Evolutionary conservation across 1,284 basidiomycete genomes (phyloP).

Genomic region (Fereydounia khargensis): DNA sequence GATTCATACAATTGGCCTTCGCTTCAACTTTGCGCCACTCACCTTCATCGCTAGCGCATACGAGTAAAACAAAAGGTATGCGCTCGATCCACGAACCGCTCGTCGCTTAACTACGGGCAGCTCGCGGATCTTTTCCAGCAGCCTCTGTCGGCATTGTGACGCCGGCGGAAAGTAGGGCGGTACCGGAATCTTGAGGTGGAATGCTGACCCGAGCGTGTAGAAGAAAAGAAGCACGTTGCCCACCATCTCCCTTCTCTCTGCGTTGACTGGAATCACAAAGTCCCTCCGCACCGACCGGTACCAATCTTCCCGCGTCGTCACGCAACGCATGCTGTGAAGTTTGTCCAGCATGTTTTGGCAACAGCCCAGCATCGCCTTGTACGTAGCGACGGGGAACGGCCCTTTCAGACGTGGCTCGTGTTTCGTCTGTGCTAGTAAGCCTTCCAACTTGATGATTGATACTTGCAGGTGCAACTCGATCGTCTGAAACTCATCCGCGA

Average conservation of each 20-base stretch:
- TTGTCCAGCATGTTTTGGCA: slow-evolving; percentile 73
- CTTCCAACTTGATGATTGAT: slow-evolving; percentile 69
- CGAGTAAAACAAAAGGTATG: slow-evolving; percentile 85
- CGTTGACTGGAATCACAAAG: slow-evolving; percentile 77
- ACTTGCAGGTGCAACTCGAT: slow-evolving; percentile 94
- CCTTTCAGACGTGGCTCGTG: slow-evolving; percentile 87
- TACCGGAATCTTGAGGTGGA: slow-evolving; percentile 82
- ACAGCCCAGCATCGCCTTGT: slow-evolving; percentile 77
- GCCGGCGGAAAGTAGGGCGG: slow-evolving; percentile 93
- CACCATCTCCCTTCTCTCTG: slow-evolving; percentile 77
- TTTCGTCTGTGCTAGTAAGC: slow-evolving; percentile 76
- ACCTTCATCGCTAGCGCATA: slow-evolving; percentile 82
- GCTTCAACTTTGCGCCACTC: slow-evolving; percentile 6
- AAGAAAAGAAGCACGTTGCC: slow-evolving; percentile 92
- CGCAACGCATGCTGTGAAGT: slow-evolving; percentile 90
- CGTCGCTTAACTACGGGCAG: slow-evolving; percentile 74
- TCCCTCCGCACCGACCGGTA: slow-evolving; percentile 68
- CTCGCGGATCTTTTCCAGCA: slow-evolving; percentile 62
- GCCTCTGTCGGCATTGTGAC: slow-evolving; percentile 72
- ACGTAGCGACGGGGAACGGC: slow-evolving; percentile 64
- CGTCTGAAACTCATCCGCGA: slow-evolving; percentile 38
- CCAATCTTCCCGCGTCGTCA: slow-evolving; percentile 91
- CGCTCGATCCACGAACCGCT: slow-evolving; percentile 65
- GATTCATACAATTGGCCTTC: no score
- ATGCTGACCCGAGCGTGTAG: slow-evolving; percentile 79